Evolutionary conservation across 2,329 filamentous ascomycete genomes (phyloP).

Genomic region (Cercospora zeae-maydis): DNA sequence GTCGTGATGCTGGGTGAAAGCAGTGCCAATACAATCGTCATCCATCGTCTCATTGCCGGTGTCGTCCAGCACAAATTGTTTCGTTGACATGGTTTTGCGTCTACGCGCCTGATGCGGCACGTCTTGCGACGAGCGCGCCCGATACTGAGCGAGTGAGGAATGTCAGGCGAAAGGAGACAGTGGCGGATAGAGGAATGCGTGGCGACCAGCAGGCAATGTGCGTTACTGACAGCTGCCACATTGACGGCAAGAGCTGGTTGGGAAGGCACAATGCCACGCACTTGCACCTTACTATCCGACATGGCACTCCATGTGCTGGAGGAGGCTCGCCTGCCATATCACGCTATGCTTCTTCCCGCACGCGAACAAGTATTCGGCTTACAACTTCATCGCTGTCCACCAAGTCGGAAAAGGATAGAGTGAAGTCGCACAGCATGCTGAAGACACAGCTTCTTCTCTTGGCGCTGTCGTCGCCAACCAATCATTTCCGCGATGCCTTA

Average conservation of each 20-base stretch:
- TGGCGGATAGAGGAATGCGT: neutral
- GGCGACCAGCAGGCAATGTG: neutral
- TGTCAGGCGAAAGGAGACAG: neutral
- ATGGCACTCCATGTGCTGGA: neutral
- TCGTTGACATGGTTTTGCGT: neutral
- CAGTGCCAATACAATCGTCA: neutral
- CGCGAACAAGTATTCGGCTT: too few species aligned
- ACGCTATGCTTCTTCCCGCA: neutral
- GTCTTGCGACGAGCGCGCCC: neutral
- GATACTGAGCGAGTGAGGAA: neutral
- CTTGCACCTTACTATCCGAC: neutral
- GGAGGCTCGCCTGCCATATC: neutral
- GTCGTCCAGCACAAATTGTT: neutral
- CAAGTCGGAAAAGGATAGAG: neutral
- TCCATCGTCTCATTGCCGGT: neutral
- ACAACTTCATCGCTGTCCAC: too few species aligned
- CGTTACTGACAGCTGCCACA: neutral
- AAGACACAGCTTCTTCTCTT: neutral
- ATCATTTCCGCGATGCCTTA: slow-evolving; percentile 5
- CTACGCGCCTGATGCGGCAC: neutral
- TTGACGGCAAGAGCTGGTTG: neutral
- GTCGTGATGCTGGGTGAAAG: neutral
- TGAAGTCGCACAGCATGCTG: neutral
- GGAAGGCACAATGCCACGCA: neutral
- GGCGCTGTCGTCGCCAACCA: slow-evolving; percentile 6